These are phyloP conservation scores for Saccharomycopsis fermentans DNA, from an alignment of 805 yeast genomes.

Conservation along the genomic window DNA sequence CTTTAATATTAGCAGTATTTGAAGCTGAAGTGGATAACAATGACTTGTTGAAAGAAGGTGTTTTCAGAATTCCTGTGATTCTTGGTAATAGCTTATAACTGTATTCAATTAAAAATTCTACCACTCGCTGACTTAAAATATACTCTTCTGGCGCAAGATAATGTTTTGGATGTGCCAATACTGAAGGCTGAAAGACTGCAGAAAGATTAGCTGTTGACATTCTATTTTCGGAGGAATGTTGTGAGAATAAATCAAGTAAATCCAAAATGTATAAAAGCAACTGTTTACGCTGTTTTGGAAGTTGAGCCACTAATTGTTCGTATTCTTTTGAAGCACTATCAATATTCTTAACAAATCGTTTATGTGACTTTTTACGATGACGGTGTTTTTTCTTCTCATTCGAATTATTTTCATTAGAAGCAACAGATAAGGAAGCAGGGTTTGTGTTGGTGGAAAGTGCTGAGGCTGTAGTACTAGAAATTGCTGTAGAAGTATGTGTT, in stretches of 20 bases:
- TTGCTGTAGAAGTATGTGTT: conserved; percentile 21
- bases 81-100: conserved; percentile 64
- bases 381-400: conserved; percentile 20
- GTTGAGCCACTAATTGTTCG: conserved; percentile 51
- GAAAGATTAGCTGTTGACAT: conserved; percentile 93
- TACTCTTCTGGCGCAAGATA: conserved; percentile 90
- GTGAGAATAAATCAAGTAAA: conserved; percentile 73
- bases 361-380: conserved; percentile 39
- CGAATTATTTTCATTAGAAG: background rate
- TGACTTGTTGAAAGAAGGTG: background rate
- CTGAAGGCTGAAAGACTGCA: conserved; percentile 95
- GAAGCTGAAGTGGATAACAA: background rate
- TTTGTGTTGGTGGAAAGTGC: background rate
- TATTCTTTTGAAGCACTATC: conserved; percentile 62
- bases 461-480: background rate
- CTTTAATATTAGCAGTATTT: background rate
- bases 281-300: conserved; percentile 76
- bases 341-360: conserved; percentile 52
- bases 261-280: conserved; percentile 80
- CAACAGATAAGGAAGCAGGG: background rate
- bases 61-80: conserved; percentile 10
- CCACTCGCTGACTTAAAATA: conserved; percentile 73
- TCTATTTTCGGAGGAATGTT: conserved; percentile 63
- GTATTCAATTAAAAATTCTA: conserved; percentile 82
- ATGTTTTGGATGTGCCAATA: conserved; percentile 83